Evolutionary conservation across 1,284 basidiomycete species (phyloP).

Genomic region (Leccinum solheimii): DNA sequence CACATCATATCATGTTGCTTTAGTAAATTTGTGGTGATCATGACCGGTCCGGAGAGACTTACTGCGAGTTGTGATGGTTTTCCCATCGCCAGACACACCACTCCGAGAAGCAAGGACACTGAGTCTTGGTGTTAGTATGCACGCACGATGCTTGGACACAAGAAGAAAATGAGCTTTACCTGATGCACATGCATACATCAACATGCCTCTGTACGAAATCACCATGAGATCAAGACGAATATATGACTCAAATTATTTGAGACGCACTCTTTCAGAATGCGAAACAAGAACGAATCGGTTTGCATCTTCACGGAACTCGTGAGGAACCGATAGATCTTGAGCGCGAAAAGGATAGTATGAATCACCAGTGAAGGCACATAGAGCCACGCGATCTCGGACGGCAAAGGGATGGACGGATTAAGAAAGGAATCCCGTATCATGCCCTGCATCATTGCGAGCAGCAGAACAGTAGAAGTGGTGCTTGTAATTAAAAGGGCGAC

Average conservation of each 20-base stretch:
- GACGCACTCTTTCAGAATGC: constrained; percentile 19
- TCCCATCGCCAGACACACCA: neutral
- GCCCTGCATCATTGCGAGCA: neutral
- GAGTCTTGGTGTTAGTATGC: neutral
- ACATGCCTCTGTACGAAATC: constrained; percentile 18
- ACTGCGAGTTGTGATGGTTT: neutral
- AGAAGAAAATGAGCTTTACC: constrained; percentile 11
- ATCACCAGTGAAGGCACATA: constrained; percentile 19
- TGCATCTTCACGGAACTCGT: constrained; percentile 15
- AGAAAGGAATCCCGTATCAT: neutral
- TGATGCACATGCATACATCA: constrained; percentile 20
- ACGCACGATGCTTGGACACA: constrained; percentile 20
- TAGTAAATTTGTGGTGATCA: neutral
- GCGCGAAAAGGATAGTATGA: constrained; percentile 22
- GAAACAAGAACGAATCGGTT: constrained; percentile 19
- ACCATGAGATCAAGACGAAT: neutral
- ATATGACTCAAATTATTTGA: neutral
- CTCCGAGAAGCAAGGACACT: neutral
- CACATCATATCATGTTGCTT: neutral
- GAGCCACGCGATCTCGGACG: constrained; percentile 8
- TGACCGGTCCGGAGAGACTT: neutral
- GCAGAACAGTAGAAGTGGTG: neutral
- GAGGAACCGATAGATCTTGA: constrained; percentile 28
- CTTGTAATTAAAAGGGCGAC: constrained; percentile 1
- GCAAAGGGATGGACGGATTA: neutral